These are phyloP conservation scores for Erythrobasidium yunnanense DNA, from an alignment of 768 basidiomycete genomes.

Conservation along the genomic window DNA sequence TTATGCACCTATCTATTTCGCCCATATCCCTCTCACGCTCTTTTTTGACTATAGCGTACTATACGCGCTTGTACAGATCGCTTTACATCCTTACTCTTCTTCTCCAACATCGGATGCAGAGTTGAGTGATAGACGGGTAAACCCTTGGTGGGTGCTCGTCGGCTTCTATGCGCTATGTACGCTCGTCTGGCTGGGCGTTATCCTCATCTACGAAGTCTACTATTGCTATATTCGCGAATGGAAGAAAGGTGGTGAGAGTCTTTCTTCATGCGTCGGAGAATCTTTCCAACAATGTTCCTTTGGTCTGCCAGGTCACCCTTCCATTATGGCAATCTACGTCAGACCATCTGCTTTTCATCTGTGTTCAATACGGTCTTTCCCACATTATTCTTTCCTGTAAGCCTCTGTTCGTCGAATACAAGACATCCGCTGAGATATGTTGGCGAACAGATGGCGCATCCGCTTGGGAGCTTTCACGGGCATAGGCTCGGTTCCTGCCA, in stretches of 20 bases:
- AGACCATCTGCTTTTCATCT: neutral
- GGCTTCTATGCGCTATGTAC: constrained; percentile 2
- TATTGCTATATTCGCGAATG: neutral
- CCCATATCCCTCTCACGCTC: constrained; percentile 1
- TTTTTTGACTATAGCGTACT: constrained; percentile 6
- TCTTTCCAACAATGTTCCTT: too few relatives aligned
- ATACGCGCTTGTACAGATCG: constrained; percentile 17
- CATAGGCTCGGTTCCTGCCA: neutral
- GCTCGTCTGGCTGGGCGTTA: neutral
- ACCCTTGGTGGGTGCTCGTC: constrained; percentile 19
- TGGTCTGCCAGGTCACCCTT: neutral
- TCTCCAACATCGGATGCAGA: neutral
- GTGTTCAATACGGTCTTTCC: neutral
- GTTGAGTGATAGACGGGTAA: neutral
- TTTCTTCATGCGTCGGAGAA: neutral
- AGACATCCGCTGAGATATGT: neutral
- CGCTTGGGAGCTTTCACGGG: neutral
- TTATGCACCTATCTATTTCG: constrained; percentile 34
- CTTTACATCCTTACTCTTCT: neutral
- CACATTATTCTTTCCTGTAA: neutral
- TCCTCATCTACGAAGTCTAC: neutral
- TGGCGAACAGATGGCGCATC: neutral
- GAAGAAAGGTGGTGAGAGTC: neutral
- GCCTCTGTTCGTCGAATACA: neutral
- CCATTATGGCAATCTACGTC: neutral